Evolutionary conservation across 192 early-diverging fungal genomes (phyloP), one percentile per base, ranked within the genome.

Genomic region (Coemansia sp.): DNA sequence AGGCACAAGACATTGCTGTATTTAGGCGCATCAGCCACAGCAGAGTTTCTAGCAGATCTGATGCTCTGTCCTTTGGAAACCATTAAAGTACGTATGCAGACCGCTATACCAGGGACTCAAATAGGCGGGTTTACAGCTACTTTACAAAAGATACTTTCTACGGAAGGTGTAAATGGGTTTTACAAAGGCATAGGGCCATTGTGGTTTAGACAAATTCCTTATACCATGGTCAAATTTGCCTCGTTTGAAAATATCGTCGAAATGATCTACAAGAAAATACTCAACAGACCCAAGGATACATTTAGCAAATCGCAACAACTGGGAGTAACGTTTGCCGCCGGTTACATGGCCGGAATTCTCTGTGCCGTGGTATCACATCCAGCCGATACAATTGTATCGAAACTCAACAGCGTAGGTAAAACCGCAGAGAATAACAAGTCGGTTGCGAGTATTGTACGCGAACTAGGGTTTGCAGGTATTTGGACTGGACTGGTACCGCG

Each of bases 331-430:
- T 91, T 92, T 67, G 85, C 86, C 5, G 91, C 88, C 68, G 93
- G 93, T 54, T 92, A 93, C 75, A 84, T 88, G 72, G 91, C 91
- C 38, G 93, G 93, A 67, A 81, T 95, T 45, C 77, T 90, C 33
- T 90, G 89, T 78, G 93, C 93, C 64, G 84, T 93, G 66, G 89
- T 95, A 39, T 92, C 90, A 51, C 93, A 95, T 71, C 93, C 93
- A 6, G 93, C 93, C 12, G 93, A 95, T 75, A 88, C 91, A 0
- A 57, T 95, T 33, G 85, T 90, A 5, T 87, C 85, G 15, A 86
- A 87, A 66, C 76, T 85, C 41, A 85, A 85, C 59, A 85, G 78
- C 57, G 63, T 65, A 8, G 63, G 55, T 11, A 67, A 63, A 55
- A 52, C 38, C 36, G 73, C 74, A 8, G 68, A 69, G 38, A 66